phyloP scores from a whole-genome alignment of 148 eudicot genomes.

The Rhododendron molle region DNA sequence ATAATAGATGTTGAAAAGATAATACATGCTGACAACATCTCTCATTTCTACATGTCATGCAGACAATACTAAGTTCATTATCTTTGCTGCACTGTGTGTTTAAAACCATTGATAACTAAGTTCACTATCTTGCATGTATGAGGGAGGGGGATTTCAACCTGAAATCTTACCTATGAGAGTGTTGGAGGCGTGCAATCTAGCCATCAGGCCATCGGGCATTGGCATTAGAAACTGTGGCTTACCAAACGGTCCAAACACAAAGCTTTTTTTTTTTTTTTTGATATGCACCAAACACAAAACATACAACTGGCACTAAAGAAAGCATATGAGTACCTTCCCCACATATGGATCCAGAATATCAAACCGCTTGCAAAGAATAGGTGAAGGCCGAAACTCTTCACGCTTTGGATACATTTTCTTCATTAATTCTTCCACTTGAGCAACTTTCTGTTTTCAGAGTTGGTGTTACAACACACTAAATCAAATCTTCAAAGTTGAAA shows the following conservation, averaged over 20 bases:
- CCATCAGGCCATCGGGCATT: not conserved
- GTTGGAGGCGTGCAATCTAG: not conserved
- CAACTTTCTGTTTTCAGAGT: constrained; percentile 31
- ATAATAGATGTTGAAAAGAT: not conserved
- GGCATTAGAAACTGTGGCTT: not conserved
- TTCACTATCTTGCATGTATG: not conserved
- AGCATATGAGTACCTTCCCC: constrained; percentile 57
- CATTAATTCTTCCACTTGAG: constrained; percentile 39
- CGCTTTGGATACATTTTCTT: constrained; percentile 65
- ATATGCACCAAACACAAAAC: not conserved
- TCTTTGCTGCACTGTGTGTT: not conserved
- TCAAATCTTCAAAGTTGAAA: not conserved
- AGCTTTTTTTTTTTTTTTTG: no score
- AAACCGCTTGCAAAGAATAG: constrained; percentile 89
- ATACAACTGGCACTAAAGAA: not conserved
- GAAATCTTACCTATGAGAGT: not conserved
- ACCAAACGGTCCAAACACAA: not conserved
- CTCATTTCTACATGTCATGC: not conserved
- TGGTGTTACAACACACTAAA: constrained; percentile 4
- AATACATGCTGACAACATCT: not conserved
- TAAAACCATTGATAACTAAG: not conserved
- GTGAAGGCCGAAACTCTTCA: constrained; percentile 84
- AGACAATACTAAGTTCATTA: not conserved
- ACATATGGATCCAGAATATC: constrained; percentile 81
- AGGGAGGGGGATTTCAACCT: not conserved